Evolutionary conservation across 106 monocot genomes (phyloP).

Genomic region (Apostasia ramifera): DNA sequence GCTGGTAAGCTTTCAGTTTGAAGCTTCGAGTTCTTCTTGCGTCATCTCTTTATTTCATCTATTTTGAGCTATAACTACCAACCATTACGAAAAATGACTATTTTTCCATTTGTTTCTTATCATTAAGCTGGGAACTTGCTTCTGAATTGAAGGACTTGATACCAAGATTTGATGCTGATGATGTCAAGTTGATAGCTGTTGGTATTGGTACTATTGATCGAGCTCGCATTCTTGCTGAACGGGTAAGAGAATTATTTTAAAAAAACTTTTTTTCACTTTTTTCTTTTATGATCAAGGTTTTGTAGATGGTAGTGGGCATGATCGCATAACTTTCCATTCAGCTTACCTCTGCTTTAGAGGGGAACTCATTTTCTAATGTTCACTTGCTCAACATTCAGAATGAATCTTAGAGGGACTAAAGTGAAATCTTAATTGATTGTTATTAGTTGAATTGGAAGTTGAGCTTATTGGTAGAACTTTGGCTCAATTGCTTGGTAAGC

Average conservation of each 20-base stretch:
- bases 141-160: conserved; percentile 54
- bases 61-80: background rate
- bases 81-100: background rate
- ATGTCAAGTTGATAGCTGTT: conserved; percentile 67
- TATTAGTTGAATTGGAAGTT: too few relatives aligned
- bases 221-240: conserved; percentile 76
- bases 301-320: too few relatives aligned
- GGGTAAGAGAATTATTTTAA: too few relatives aligned
- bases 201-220: conserved; percentile 75
- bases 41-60: background rate
- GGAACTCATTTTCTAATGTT: too few relatives aligned
- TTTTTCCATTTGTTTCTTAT: conserved; percentile 7
- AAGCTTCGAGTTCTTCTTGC: background rate
- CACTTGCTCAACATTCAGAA: too few relatives aligned
- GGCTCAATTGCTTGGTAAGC: too few relatives aligned
- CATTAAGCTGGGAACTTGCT: conserved; percentile 77
- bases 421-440: too few relatives aligned
- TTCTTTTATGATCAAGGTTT: too few relatives aligned
- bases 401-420: background rate
- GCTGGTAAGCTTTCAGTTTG: background rate
- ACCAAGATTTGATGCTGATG: conserved; percentile 66
- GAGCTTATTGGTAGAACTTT: too few relatives aligned
- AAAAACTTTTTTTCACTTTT: too few relatives aligned
- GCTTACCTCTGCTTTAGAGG: too few relatives aligned
- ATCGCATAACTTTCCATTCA: too few relatives aligned